Conservation (phyloP, 805 yeast genomes). For the Deakozyma indianensis region DNA sequence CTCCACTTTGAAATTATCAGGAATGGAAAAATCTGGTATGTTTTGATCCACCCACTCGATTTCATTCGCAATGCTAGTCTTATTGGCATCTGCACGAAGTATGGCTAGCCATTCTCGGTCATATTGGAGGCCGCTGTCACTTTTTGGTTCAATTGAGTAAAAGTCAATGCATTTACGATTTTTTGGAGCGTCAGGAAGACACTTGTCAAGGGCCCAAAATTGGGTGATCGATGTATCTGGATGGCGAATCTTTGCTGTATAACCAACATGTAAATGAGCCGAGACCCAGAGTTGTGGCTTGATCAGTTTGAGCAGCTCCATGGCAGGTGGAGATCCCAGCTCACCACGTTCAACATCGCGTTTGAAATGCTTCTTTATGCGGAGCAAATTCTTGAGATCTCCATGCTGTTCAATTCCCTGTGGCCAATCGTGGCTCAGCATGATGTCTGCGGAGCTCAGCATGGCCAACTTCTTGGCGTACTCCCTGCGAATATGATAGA, state of each 20-base stretch:
- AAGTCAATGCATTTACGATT: not conserved
- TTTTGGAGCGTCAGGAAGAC: slow-evolving; percentile 32
- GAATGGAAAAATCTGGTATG: not conserved
- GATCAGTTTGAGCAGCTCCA: slow-evolving; percentile 36
- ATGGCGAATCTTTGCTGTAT: slow-evolving; percentile 40
- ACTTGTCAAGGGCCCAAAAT: slow-evolving; percentile 77
- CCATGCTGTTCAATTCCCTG: slow-evolving; percentile 60
- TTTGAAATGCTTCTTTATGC: slow-evolving; percentile 51
- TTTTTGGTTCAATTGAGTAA: not conserved
- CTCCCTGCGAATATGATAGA: slow-evolving; percentile 59
- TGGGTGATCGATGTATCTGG: slow-evolving; percentile 21
- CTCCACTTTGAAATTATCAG: not conserved
- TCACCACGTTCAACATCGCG: slow-evolving; percentile 42
- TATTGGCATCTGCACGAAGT: not conserved
- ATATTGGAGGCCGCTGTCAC: not conserved
- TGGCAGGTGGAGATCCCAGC: slow-evolving; percentile 62
- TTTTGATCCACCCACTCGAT: not conserved
- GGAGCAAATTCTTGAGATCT: slow-evolving; percentile 32
- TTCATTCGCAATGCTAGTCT: not conserved
- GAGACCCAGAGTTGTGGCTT: slow-evolving; percentile 71
- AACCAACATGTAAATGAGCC: slow-evolving; percentile 76
- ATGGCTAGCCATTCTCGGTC: not conserved
- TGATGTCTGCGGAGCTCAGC: slow-evolving; percentile 28
- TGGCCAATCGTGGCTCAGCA: slow-evolving; percentile 93
- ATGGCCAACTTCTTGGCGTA: slow-evolving; percentile 38